These are phyloP conservation scores for Carex cristatella DNA, from an alignment of 176 grass and related monocot genomes.

Conservation along the genomic window DNA sequence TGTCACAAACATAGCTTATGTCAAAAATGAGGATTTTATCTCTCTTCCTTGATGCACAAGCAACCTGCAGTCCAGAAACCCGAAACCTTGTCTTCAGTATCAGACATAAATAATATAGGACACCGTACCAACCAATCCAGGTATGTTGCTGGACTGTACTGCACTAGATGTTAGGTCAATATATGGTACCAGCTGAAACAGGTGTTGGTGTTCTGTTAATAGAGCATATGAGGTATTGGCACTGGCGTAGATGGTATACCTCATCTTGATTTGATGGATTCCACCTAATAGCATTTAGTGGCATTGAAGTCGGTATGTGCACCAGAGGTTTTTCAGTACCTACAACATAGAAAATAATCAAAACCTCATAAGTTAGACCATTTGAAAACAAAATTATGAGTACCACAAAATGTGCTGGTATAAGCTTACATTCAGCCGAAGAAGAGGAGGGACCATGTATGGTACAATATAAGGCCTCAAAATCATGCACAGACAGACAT, in stretches of 20 bases:
- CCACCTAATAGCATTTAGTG: slow-evolving; percentile 63
- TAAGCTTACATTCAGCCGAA: slow-evolving; percentile 43
- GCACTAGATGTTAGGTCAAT: background rate
- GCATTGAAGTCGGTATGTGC: slow-evolving; percentile 37
- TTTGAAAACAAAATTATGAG: background rate
- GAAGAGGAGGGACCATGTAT: slow-evolving; percentile 37
- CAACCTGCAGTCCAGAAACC: slow-evolving; percentile 48
- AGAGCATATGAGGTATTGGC: background rate
- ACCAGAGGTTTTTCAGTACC: slow-evolving; percentile 61
- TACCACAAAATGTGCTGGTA: background rate
- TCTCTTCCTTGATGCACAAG: slow-evolving; percentile 60
- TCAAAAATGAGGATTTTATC: slow-evolving; percentile 62
- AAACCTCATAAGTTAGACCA: background rate
- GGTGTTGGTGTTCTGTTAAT: background rate
- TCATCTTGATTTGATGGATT: slow-evolving; percentile 98
- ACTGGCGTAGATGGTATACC: slow-evolving; percentile 27
- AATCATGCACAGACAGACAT: slow-evolving; percentile 92
- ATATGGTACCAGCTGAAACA: background rate
- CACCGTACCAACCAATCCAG: background rate
- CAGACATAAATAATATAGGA: background rate
- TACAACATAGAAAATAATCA: slow-evolving; percentile 32
- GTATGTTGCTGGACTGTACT: background rate
- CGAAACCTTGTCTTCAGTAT: background rate
- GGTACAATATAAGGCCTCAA: slow-evolving; percentile 80
- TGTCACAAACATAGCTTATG: slow-evolving; percentile 62